Percentiles rank a stretch among this genome's conserved stretches.
Conservation (phyloP, 495 filamentous ascomycete genomes). For the Emericellopsis terricola region DNA sequence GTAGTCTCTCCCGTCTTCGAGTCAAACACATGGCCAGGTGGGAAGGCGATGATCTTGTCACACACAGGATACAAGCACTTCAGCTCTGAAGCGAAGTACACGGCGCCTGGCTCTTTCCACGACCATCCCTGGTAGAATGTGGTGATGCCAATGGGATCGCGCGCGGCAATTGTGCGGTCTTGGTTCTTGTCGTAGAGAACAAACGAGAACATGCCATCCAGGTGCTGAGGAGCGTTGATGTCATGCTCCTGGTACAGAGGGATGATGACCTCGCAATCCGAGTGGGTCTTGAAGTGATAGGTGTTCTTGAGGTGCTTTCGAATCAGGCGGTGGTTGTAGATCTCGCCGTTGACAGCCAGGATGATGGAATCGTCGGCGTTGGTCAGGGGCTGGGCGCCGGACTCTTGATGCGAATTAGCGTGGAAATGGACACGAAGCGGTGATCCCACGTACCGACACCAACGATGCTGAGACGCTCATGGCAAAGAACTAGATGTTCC, state of each 20-base stretch:
- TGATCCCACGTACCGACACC: conserved; percentile 59
- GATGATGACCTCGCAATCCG: conserved; percentile 95
- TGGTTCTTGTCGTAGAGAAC: conserved; percentile 87
- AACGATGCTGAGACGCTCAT: conserved; percentile 94
- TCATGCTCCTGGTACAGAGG: conserved; percentile 88
- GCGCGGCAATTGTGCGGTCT: conserved; percentile 80
- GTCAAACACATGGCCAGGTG: conserved; percentile 90
- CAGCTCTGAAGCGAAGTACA: conserved; percentile 93
- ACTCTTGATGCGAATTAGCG: conserved; percentile 35
- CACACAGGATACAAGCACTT: conserved; percentile 88
- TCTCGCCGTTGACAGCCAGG: conserved; percentile 96
- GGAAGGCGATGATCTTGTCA: conserved; percentile 87
- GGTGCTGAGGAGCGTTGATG: conserved; percentile 78
- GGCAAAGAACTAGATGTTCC: conserved; percentile 56
- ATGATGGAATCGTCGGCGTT: conserved; percentile 77
- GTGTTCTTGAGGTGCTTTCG: conserved; percentile 63
- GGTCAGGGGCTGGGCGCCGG: conserved; percentile 85
- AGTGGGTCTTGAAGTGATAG: conserved; percentile 93
- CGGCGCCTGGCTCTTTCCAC: conserved; percentile 58
- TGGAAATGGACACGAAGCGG: conserved; percentile 11
- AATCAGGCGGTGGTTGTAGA: conserved; percentile 94
- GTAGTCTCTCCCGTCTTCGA: conserved; percentile 66
- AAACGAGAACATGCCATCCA: conserved; percentile 99
- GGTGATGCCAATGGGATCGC: conserved; percentile 93
- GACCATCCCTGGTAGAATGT: conserved; percentile 88